A percentile compares a stretch with the other conserved stretches of the same genome.
Evolutionary conservation across 2,329 filamentous ascomycete genomes (phyloP).

Genomic region (Alternaria arborescens): DNA sequence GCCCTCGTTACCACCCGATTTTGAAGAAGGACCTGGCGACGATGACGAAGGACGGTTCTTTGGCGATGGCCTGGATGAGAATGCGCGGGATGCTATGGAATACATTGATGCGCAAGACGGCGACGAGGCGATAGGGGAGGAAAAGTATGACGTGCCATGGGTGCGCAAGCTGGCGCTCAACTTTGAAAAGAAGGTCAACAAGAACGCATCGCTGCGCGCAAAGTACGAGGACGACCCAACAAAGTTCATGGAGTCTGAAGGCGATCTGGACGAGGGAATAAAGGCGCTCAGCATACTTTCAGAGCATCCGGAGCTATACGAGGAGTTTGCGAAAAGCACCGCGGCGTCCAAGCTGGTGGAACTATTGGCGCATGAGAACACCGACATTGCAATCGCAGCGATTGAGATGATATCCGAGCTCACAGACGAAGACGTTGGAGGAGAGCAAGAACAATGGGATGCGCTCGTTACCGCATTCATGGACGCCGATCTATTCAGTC

Average conservation of each 20-base stretch:
- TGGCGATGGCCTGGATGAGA: conserved; percentile 83
- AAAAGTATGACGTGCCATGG: conserved; percentile 86
- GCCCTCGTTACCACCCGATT: conserved; percentile 64
- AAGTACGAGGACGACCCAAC: conserved; percentile 81
- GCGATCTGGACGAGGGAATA: conserved; percentile 87
- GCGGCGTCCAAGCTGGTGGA: conserved; percentile 78
- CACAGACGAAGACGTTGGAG: conserved; percentile 90
- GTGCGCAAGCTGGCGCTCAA: conserved; percentile 79
- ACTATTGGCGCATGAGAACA: conserved; percentile 92
- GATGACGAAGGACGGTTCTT: conserved; percentile 97
- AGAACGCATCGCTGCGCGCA: conserved; percentile 88
- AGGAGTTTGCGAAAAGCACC: conserved; percentile 79
- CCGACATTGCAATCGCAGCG: conserved; percentile 91
- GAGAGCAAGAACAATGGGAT: conserved; percentile 82
- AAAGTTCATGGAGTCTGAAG: conserved; percentile 86
- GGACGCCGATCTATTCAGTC: conserved; percentile 73
- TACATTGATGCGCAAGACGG: conserved; percentile 78
- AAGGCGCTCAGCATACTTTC: conserved; percentile 85
- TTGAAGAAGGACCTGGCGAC: conserved; percentile 62
- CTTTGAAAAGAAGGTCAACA: conserved; percentile 90
- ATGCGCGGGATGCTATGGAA: conserved; percentile 84
- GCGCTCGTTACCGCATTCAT: conserved; percentile 70
- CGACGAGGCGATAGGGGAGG: conserved; percentile 63
- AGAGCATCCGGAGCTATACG: conserved; percentile 85
- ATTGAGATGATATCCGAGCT: conserved; percentile 90